Conservation (phyloP, 1,139 yeast genomes). For the Pichia sp. region DNA sequence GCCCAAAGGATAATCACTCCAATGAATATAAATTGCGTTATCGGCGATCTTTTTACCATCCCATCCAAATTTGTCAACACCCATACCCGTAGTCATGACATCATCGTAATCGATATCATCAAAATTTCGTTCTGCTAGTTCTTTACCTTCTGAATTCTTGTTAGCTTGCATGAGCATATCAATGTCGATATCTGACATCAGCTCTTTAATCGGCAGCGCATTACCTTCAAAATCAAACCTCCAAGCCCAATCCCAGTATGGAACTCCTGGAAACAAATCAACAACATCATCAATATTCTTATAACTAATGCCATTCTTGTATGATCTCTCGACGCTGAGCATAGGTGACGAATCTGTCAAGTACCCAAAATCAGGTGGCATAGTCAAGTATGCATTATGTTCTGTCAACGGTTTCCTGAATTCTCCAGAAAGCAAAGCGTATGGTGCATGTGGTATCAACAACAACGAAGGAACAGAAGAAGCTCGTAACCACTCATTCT, state of each 20-base stretch:
- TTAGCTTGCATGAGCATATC: conserved; percentile 1
- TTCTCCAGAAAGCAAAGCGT: conserved; percentile 49
- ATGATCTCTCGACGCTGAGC: conserved; percentile 10
- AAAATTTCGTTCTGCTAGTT: background rate
- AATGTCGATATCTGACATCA: conserved; percentile 1
- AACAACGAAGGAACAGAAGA: conserved; percentile 32
- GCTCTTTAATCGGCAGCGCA: conserved; percentile 2
- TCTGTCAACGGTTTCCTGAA: conserved; percentile 34
- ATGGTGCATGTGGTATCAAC: conserved; percentile 43
- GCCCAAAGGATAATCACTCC: conserved; percentile 33
- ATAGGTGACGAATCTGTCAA: conserved; percentile 11
- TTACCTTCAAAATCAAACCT: conserved; percentile 13
- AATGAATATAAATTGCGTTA: conserved; percentile 32
- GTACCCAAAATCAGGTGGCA: conserved; percentile 25
- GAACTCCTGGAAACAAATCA: conserved; percentile 18
- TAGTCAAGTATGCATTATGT: conserved; percentile 26
- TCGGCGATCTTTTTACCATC: conserved; percentile 26
- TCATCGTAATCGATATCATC: conserved; percentile 3
- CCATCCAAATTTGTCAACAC: conserved; percentile 27
- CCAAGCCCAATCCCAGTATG: conserved; percentile 30
- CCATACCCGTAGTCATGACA: conserved; percentile 12
- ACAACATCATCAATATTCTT: conserved; percentile 14
- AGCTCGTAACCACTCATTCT: conserved; percentile 10
- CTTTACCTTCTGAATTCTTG: background rate
- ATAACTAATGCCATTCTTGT: conserved; percentile 6